A percentile compares a stretch with the other conserved stretches of the same genome.
Evolutionary conservation across 495 filamentous ascomycete genomes (phyloP).

Genomic region (Aspergillus bertholletiae): DNA sequence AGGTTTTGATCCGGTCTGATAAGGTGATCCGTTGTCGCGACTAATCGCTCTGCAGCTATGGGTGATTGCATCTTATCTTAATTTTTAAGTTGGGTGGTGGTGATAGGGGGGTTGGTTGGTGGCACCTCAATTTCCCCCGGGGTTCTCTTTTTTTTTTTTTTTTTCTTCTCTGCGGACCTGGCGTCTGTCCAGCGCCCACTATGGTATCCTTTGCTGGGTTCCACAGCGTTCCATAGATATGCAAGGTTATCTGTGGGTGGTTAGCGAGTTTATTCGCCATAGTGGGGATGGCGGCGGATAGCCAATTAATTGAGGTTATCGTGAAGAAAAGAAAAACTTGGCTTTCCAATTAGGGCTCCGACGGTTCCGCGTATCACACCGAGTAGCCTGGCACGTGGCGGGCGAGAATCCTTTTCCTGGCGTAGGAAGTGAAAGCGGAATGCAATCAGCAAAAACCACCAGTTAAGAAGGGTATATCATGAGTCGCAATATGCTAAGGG

Average conservation of each 20-base stretch:
- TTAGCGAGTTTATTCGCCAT: background rate
- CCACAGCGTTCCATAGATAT: background rate
- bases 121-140: background rate
- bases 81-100: background rate
- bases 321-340: background rate
- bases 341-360: background rate
- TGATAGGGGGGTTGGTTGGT: background rate
- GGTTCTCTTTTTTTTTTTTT: too few relatives aligned
- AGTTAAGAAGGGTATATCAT: too few relatives aligned
- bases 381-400: too few relatives aligned
- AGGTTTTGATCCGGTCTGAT: background rate
- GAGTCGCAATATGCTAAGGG: too few relatives aligned
- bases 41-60: background rate
- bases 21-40: constrained; percentile 4
- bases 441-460: too few relatives aligned
- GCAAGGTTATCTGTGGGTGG: background rate
- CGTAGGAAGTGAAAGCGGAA: too few relatives aligned
- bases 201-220: background rate
- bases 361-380: background rate
- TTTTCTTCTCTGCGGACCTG: background rate
- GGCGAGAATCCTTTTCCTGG: too few relatives aligned
- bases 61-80: constrained; percentile 2
- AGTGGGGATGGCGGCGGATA: background rate
- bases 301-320: background rate
- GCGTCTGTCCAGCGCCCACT: background rate